Conservation (phyloP, 108 stramenopile genomes). For the Chaetoceros muelleri region DNA sequence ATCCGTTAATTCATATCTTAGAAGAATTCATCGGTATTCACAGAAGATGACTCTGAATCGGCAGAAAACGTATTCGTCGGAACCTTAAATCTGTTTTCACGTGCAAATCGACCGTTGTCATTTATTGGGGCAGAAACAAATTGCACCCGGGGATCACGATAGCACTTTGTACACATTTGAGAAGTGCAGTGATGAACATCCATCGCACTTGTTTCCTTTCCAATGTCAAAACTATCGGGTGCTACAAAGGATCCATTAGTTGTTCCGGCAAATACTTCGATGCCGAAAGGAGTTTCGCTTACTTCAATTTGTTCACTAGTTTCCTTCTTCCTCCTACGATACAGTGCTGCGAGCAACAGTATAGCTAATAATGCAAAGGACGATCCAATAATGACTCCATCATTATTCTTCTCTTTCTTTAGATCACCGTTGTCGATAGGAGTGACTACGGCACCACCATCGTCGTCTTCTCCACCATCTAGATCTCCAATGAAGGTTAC, state of each 20-base stretch:
- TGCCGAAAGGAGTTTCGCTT: too few species aligned
- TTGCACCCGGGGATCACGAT: background rate
- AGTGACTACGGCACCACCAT: background rate
- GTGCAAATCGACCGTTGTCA: background rate
- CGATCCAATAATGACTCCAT: background rate
- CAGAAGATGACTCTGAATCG: too few species aligned
- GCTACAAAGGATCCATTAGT: background rate
- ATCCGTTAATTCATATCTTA: too few species aligned
- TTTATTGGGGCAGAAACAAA: background rate
- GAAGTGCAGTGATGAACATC: background rate
- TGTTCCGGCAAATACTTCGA: background rate
- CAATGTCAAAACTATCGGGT: background rate
- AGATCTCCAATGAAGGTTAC: background rate
- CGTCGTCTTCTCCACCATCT: background rate
- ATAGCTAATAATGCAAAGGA: background rate
- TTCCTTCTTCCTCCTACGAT: background rate
- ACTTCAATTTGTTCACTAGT: background rate
- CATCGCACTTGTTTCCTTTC: background rate
- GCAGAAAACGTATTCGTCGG: too few species aligned
- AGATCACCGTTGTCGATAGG: background rate
- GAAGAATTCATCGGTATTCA: too few species aligned
- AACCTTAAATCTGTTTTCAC: too few species aligned
- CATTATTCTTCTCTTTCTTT: background rate
- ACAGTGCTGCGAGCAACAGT: background rate
- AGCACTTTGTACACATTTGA: constrained; percentile 1